Percentiles rank a stretch among this genome's conserved stretches.
Evolutionary conservation across 495 filamentous ascomycete species (phyloP).

Genomic region (Podospora didyma): DNA sequence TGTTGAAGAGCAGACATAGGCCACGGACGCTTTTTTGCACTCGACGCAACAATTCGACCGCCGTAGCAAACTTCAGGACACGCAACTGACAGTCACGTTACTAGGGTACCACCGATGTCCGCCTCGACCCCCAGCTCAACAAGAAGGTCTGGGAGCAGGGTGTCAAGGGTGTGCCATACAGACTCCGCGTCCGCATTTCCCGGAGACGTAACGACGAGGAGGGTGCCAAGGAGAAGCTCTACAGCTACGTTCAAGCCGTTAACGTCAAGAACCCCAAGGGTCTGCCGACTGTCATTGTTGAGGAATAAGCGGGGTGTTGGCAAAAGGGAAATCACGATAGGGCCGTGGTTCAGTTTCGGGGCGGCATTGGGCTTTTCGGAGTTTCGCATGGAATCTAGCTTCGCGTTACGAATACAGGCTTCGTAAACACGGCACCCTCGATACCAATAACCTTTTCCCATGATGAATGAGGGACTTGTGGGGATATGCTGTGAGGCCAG

Average conservation of each 20-base stretch:
- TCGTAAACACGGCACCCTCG: slow-evolving; percentile 33
- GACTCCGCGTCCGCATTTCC: slow-evolving; percentile 94
- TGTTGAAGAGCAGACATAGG: slow-evolving; percentile 25
- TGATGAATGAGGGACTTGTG: slow-evolving; percentile 3
- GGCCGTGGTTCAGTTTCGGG: slow-evolving; percentile 36
- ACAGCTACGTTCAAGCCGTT: slow-evolving; percentile 98
- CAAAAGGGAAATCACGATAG: slow-evolving; percentile 28
- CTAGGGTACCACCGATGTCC: slow-evolving; percentile 95
- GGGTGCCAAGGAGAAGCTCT: slow-evolving; percentile 95
- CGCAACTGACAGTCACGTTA: slow-evolving; percentile 8
- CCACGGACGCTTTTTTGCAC: too few species aligned
- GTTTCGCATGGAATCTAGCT: slow-evolving; percentile 50
- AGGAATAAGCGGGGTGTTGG: slow-evolving; percentile 42
- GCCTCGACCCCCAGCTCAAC: slow-evolving; percentile 95
- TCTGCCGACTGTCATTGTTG: slow-evolving; percentile 77
- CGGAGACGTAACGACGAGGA: slow-evolving; percentile 99
- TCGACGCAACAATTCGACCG: too few species aligned
- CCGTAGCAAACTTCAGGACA: neutral
- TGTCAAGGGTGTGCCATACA: slow-evolving; percentile 96
- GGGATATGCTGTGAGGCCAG: slow-evolving; percentile 9
- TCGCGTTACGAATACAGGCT: slow-evolving; percentile 47
- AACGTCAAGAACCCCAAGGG: slow-evolving; percentile 99
- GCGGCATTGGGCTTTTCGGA: slow-evolving; percentile 50
- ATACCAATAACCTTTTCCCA: slow-evolving; percentile 26
- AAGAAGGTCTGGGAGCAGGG: slow-evolving; percentile 99